These are phyloP conservation scores for Corylus heterophylla DNA, from an alignment of 306 rosid genomes.

Conservation along the genomic window DNA sequence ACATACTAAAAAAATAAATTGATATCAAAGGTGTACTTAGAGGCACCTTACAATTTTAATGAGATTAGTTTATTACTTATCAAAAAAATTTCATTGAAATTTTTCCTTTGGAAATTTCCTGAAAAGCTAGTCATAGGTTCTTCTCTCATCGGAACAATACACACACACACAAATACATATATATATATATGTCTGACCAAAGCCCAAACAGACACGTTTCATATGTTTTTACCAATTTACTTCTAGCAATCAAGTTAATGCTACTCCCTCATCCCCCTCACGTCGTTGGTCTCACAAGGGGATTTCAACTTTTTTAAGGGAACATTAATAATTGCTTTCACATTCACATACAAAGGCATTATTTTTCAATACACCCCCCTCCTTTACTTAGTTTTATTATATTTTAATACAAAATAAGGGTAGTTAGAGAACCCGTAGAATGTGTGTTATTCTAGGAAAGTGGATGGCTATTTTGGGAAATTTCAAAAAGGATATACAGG, in stretches of 20 bases:
- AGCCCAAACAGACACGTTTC: background rate
- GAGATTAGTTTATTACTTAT: too few species aligned
- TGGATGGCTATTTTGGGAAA: background rate
- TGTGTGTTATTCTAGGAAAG: background rate
- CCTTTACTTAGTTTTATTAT: background rate
- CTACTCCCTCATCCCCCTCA: background rate
- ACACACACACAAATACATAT: too few species aligned
- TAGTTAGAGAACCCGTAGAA: background rate
- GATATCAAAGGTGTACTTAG: too few species aligned
- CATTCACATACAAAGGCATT: background rate
- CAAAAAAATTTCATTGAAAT: too few species aligned
- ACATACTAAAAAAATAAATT: too few species aligned
- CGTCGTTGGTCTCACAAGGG: background rate
- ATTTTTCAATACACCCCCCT: background rate
- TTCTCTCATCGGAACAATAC: too few species aligned
- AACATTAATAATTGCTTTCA: background rate
- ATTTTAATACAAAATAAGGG: background rate
- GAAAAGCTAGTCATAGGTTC: too few species aligned
- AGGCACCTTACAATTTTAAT: too few species aligned
- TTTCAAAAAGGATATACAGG: background rate
- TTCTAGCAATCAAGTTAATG: background rate
- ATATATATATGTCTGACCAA: too few species aligned
- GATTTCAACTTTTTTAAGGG: background rate
- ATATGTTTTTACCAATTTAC: background rate
- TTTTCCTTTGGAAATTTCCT: too few species aligned